Evolutionary conservation across 192 early-diverging fungal species (phyloP), one percentile per base, ranked within the genome.

Genomic region (Podila minutissima): DNA sequence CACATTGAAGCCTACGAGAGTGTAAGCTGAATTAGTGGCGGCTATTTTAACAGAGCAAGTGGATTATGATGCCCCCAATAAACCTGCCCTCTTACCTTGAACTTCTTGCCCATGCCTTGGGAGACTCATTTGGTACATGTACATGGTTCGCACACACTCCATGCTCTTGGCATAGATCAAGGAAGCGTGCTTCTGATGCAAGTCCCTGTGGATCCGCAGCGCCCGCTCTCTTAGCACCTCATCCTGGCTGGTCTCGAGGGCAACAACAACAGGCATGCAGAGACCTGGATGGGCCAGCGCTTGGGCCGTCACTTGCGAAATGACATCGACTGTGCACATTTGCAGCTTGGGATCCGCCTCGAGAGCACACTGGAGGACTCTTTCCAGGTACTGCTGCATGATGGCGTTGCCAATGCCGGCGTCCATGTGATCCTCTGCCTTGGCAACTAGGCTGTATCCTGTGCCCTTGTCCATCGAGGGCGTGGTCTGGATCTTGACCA

Each of bases 251-350:
- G 95, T 92, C 82, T 97, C 90, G 66, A 98, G 86, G 0, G 97
- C 95, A 35, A 95, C 89, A 58, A 98, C 84, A 20, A 90, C 91
- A 19, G 97, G 96, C 82, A 98, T 92, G 71, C 96, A 99, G 67
- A 90, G 82, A 17, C 94, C 86, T 8, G 97, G 97, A 78, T 97
- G 96, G 12, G 93, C 95, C 24, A 98, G 84, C 0, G 97, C 97
- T 72, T 97, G 96, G 64, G 94, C 91, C n/a, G 96, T 75, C 32
- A 96, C 93, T n/a, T 93, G 85, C 9, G 85, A 84, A 8, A 98
- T 86, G 1, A 95, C 93, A 61, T 96, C 93, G 67, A 97, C 94
- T 10, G 95, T 92, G 1, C 87, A 83, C 11, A 74, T 75, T 31
- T 92, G 90, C n/a, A 99, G 83, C n/a, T 82, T 33, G 4, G 72